phyloP scores from a whole-genome alignment of 495 filamentous ascomycete genomes.

The Xylaria nigripes region DNA sequence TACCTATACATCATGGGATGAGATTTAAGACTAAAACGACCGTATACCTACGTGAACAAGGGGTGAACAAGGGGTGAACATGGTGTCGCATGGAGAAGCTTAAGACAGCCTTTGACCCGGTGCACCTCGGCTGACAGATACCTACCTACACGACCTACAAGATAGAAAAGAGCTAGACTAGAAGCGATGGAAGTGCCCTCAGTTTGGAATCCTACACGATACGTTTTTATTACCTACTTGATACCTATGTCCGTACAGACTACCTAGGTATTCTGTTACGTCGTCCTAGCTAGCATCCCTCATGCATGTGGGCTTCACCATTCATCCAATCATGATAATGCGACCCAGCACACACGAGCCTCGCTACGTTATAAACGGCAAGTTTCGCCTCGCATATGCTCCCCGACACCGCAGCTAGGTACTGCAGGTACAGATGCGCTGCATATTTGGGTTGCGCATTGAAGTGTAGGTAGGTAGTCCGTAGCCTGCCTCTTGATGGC shows the following conservation, averaged over 20 bases:
- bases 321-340: neutral
- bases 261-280: neutral
- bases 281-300: neutral
- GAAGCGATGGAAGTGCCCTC: slow-evolving; percentile 7
- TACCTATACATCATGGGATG: neutral
- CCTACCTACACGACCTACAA: neutral
- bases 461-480: no score
- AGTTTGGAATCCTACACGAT: neutral
- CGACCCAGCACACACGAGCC: no score
- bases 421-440: no score
- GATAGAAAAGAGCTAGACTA: neutral
- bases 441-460: no score
- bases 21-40: neutral
- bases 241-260: no score
- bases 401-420: no score
- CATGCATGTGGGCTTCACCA: neutral
- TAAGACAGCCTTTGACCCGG: neutral
- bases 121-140: neutral
- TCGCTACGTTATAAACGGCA: no score
- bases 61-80: no score
- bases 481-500: no score
- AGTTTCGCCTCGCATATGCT: no score
- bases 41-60: neutral
- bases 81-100: neutral
- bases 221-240: neutral